Conservation (phyloP, 2,329 filamentous ascomycete genomes). For the Leptodontidium sp. region DNA sequence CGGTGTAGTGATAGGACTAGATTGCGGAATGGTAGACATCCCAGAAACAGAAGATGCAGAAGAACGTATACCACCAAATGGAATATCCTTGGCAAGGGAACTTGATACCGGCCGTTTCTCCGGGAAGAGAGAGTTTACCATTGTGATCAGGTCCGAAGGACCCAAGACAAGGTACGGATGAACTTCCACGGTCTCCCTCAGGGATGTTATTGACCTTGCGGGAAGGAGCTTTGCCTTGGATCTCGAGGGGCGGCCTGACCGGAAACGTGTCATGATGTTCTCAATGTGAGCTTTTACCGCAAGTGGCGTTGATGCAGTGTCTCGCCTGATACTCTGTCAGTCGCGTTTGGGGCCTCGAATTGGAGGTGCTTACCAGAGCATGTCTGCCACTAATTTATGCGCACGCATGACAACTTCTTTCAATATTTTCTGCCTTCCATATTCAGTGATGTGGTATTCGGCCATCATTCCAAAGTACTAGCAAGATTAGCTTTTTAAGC, state of each 20-base stretch:
- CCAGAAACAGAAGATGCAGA: slow-evolving; percentile 73
- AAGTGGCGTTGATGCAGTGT: slow-evolving; percentile 68
- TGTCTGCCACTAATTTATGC: slow-evolving; percentile 80
- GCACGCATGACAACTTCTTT: slow-evolving; percentile 83
- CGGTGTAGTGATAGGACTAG: slow-evolving; percentile 68
- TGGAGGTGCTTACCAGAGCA: slow-evolving; percentile 60
- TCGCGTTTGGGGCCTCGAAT: not conserved
- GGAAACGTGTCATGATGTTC: slow-evolving; percentile 72
- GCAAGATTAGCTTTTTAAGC: slow-evolving; percentile 33
- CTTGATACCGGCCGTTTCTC: slow-evolving; percentile 71
- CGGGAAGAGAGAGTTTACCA: slow-evolving; percentile 86
- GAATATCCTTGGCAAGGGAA: slow-evolving; percentile 54
- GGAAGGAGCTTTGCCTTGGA: slow-evolving; percentile 68
- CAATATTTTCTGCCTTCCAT: slow-evolving; percentile 82
- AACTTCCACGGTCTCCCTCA: slow-evolving; percentile 79
- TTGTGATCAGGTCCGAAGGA: slow-evolving; percentile 78
- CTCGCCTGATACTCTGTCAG: slow-evolving; percentile 52
- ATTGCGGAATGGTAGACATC: slow-evolving; percentile 73
- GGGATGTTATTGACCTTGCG: slow-evolving; percentile 74
- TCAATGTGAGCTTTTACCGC: slow-evolving; percentile 74
- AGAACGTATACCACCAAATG: slow-evolving; percentile 69
- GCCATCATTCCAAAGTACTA: slow-evolving; percentile 73
- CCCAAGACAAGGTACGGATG: slow-evolving; percentile 83
- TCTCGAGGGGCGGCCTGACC: slow-evolving; percentile 50
- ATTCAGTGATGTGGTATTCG: slow-evolving; percentile 91